Percentiles rank a stretch among this genome's conserved stretches.
phyloP scores from a whole-genome alignment of 352 stramenopile species.

The Pythium aquatile region DNA sequence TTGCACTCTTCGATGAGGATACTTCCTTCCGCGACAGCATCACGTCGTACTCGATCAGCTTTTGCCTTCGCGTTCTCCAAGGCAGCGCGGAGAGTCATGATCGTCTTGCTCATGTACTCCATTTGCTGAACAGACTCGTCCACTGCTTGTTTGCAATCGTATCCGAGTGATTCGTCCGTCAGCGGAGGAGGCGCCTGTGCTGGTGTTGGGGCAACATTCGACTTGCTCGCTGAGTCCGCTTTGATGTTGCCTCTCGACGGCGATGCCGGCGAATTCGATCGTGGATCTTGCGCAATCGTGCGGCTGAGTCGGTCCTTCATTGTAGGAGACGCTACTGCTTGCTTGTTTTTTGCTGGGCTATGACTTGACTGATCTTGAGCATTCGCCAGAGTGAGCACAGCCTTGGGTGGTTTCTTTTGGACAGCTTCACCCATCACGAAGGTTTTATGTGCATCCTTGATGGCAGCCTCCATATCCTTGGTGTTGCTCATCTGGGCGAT shows the following conservation, averaged over 20 bases:
- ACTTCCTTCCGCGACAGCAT: constrained; percentile 75
- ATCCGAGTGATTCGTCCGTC: constrained; percentile 52
- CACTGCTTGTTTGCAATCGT: constrained; percentile 75
- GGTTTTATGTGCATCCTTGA: constrained; percentile 78
- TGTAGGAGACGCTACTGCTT: constrained; percentile 2
- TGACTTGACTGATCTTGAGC: neutral
- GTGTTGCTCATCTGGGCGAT: constrained; percentile 71
- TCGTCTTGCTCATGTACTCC: constrained; percentile 78
- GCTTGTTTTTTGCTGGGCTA: constrained; percentile 19
- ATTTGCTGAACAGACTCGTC: constrained; percentile 78
- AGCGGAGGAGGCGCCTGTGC: neutral
- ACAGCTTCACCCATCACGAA: constrained; percentile 71
- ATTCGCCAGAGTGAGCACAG: constrained; percentile 10
- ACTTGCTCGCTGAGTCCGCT: neutral
- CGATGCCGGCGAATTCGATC: constrained; percentile 3
- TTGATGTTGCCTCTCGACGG: constrained; percentile 3
- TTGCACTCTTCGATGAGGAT: constrained; percentile 83
- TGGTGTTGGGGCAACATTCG: constrained; percentile 8
- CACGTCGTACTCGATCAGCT: constrained; percentile 58
- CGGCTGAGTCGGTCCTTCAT: neutral
- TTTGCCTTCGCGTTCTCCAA: constrained; percentile 73
- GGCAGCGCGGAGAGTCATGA: constrained; percentile 55
- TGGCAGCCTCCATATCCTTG: constrained; percentile 75
- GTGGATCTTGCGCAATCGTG: neutral
- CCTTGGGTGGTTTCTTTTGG: constrained; percentile 57